These are phyloP conservation scores for Jackrogersella multiformis DNA, from an alignment of 495 filamentous ascomycete species.

Conservation along the genomic window DNA sequence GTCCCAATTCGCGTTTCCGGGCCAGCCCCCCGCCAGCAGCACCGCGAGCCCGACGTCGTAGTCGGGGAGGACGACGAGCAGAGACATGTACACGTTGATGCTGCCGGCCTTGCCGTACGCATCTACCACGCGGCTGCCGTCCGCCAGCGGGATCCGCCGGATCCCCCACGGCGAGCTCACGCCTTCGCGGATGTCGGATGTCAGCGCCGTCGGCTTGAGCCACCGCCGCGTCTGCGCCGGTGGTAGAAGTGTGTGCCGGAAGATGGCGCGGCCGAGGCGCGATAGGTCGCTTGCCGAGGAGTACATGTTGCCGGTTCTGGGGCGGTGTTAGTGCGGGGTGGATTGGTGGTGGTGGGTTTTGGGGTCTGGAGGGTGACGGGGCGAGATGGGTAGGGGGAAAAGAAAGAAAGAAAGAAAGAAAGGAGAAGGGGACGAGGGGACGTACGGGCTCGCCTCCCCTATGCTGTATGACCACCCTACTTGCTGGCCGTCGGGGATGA, in stretches of 20 bases:
- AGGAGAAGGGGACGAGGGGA: slow-evolving; percentile 31
- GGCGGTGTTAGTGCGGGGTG: background rate
- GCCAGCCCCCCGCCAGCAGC: slow-evolving; percentile 55
- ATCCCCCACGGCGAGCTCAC: slow-evolving; percentile 70
- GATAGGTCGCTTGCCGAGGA: slow-evolving; percentile 62
- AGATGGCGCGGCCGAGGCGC: slow-evolving; percentile 63
- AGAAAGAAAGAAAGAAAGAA: background rate
- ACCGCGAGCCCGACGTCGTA: slow-evolving; percentile 58
- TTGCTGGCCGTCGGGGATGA: slow-evolving; percentile 48
- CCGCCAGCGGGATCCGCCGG: slow-evolving; percentile 46
- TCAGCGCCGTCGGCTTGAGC: slow-evolving; percentile 64
- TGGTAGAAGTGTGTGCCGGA: slow-evolving; percentile 58
- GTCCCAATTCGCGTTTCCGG: slow-evolving; percentile 60
- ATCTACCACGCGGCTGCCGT: slow-evolving; percentile 60
- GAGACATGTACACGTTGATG: slow-evolving; percentile 59
- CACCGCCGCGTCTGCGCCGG: slow-evolving; percentile 60
- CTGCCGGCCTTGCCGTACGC: slow-evolving; percentile 64
- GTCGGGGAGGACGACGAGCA: slow-evolving; percentile 63
- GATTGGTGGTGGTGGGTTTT: no score
- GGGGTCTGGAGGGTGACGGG: no score
- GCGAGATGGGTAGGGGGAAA: no score
- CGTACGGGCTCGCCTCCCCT: slow-evolving; percentile 53
- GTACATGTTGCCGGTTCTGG: slow-evolving; percentile 66
- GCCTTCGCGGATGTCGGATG: slow-evolving; percentile 55
- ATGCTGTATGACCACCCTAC: slow-evolving; percentile 51